Base-by-base conservation (phyloP, 768 basidiomycete genomes). In the Russula ochroleuca region DNA sequence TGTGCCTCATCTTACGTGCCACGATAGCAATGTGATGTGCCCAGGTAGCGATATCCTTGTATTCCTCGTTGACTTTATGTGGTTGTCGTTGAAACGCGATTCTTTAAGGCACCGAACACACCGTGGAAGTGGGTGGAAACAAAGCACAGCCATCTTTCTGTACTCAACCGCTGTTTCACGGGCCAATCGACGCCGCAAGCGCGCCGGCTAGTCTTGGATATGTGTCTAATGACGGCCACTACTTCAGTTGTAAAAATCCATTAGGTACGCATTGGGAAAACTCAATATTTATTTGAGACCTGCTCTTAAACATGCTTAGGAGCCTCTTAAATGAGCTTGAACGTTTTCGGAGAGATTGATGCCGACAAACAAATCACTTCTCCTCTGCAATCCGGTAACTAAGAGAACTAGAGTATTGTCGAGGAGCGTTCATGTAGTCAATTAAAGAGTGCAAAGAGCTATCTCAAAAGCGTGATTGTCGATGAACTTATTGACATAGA, bases 141-240 rank as follows among this genome's bases (percentile, higher is more conserved):
- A 59, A 63, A 35, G 78, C 79, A 0, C 75, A 79, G 62, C 82
- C 82, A 5, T 86, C 82, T 5, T 81, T 77, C 66, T 86, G 85
- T 68, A 76, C 74, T 5, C 69, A 84, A 6, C 79, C 83, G 0
- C 72, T 82, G 49, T 81, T 86, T 71, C 85, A 86, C 67, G 69
- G 74, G 0, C 73, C 75, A 0, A 67, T 70, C 51, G 70, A 74
- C 17, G 69, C 72, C 2, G 72, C 70, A n/a, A 65, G 72, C 4
- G 66, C 72, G 0, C 67, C 72, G 3, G 65, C 69, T 9, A 76
- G 75, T 2, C 25, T 74, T 2, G 80, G 83, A 13, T 81, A 86
- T 63, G 65, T 83, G 35, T 85, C 84, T 2, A 74, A 74, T 31
- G 85, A 86, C 53, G 85, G 85, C 0, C 85, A 86, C 69, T 69